Evolutionary conservation across 176 grass and related monocot genomes (phyloP).

Genomic region (Carex scoparia): DNA sequence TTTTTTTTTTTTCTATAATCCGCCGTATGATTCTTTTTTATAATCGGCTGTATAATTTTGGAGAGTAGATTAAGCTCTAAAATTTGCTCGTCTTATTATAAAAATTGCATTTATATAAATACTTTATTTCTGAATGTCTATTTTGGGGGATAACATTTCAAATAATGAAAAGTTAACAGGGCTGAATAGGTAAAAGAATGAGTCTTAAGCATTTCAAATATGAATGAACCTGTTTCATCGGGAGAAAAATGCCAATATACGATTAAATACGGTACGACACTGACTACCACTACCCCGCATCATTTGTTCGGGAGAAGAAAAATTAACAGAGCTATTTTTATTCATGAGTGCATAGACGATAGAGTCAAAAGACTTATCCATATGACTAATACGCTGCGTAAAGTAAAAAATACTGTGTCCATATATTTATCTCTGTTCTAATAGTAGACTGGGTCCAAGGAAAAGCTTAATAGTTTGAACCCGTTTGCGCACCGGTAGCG

Average conservation of each 20-base stretch:
- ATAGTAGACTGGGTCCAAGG: neutral
- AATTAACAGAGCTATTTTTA: too few species aligned
- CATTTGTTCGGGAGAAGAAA: too few species aligned
- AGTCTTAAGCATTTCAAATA: neutral
- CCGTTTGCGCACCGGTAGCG: neutral
- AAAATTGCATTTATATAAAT: neutral
- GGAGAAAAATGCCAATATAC: neutral
- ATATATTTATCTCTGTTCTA: neutral
- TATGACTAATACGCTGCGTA: too few species aligned
- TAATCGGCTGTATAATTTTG: neutral
- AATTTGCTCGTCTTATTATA: neutral
- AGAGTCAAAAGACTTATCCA: too few species aligned
- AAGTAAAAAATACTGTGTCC: too few species aligned
- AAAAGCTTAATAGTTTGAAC: neutral
- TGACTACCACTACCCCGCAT: neutral
- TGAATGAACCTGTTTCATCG: neutral
- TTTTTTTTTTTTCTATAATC: neutral
- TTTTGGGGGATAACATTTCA: neutral
- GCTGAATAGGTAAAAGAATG: neutral
- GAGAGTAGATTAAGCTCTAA: neutral
- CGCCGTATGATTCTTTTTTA: neutral
- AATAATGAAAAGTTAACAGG: neutral
- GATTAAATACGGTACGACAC: neutral
- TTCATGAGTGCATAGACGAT: too few species aligned
- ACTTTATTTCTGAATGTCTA: neutral